A percentile compares a stretch with the other conserved stretches of the same genome.
phyloP scores from a whole-genome alignment of 106 monocot genomes.

The Dendrobium huoshanense region DNA sequence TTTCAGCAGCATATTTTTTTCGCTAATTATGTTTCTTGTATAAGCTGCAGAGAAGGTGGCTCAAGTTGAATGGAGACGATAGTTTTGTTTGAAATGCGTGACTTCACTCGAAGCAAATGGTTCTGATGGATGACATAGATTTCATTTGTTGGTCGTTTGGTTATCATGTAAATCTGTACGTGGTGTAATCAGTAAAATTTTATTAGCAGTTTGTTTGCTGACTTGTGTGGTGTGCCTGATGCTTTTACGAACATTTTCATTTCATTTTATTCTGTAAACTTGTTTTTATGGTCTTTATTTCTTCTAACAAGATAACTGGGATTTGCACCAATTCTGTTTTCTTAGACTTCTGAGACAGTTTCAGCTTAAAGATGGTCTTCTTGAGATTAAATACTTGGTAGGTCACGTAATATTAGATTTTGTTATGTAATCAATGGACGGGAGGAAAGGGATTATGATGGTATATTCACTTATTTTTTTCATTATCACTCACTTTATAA shows the following conservation, averaged over 20 bases:
- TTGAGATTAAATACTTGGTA: too few relatives aligned
- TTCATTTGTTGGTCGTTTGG: background rate
- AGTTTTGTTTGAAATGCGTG: background rate
- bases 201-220: too few relatives aligned
- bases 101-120: background rate
- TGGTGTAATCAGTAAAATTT: background rate
- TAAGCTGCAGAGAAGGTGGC: conserved; percentile 13
- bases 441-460: too few relatives aligned
- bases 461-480: too few relatives aligned
- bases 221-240: conserved; percentile 6
- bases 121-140: background rate
- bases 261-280: background rate
- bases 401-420: too few relatives aligned
- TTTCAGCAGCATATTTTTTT: background rate
- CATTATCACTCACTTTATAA: too few relatives aligned
- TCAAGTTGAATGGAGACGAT: conserved; percentile 25
- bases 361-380: too few relatives aligned
- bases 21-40: background rate
- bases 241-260: background rate
- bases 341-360: too few relatives aligned
- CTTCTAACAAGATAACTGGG: background rate
- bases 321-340: too few relatives aligned
- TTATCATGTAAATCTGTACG: background rate
- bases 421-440: too few relatives aligned
- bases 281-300: background rate